Conservation (phyloP, 176 grass and related monocot species). For the Areca catechu region DNA sequence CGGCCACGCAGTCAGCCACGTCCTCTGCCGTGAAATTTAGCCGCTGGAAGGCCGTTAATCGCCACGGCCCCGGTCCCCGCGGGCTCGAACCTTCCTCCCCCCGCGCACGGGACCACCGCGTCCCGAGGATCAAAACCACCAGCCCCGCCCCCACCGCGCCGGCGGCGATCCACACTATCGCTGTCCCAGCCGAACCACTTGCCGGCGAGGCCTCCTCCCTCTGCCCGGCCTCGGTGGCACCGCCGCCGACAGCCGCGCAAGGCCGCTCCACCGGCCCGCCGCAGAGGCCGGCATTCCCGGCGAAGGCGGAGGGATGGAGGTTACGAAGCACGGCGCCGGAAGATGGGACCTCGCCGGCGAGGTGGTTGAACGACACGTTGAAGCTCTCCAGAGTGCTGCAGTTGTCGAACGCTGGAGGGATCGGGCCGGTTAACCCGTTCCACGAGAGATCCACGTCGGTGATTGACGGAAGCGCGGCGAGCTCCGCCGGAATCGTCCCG, state of each 20-base stretch:
- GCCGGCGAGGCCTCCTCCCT: not conserved
- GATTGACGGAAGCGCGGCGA: constrained; percentile 69
- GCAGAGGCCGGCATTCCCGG: constrained; percentile 32
- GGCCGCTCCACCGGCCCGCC: constrained; percentile 20
- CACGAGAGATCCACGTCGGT: constrained; percentile 79
- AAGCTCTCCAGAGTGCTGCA: constrained; percentile 78
- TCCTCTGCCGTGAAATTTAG: constrained; percentile 78
- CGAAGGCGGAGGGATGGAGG: constrained; percentile 28
- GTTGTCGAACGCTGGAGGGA: constrained; percentile 54
- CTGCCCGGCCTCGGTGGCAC: not conserved
- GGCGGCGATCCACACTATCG: constrained; percentile 53
- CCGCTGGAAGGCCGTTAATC: constrained; percentile 71
- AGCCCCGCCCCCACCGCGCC: constrained; percentile 56
- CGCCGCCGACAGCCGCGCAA: not conserved
- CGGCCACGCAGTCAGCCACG: constrained; percentile 45
- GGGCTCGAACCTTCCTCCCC: constrained; percentile 1
- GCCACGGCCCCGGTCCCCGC: constrained; percentile 30
- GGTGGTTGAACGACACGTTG: constrained; percentile 70
- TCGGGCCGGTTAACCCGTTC: constrained; percentile 51
- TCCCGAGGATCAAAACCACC: constrained; percentile 46
- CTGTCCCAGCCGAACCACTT: constrained; percentile 18
- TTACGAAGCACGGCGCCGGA: constrained; percentile 22
- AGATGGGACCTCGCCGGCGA: constrained; percentile 22
- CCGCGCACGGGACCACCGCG: constrained; percentile 40
- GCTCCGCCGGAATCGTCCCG: constrained; percentile 49